These are phyloP conservation scores for Tylopilus plumbeoviolaceoides DNA, from an alignment of 768 basidiomycete genomes.

Conservation along the genomic window DNA sequence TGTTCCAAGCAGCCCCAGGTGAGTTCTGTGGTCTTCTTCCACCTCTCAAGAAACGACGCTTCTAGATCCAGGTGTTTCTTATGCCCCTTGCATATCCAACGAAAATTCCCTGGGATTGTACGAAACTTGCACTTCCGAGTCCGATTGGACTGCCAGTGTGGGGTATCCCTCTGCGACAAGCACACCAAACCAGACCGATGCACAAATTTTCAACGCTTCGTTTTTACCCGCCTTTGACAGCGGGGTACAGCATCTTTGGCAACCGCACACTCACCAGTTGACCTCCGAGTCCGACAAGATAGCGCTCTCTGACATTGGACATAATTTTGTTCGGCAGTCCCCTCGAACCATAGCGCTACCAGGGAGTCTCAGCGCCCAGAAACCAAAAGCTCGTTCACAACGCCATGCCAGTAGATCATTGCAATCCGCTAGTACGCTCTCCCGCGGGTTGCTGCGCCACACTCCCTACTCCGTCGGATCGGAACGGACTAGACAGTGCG, in stretches of 20 bases:
- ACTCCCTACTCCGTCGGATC: constrained; percentile 5
- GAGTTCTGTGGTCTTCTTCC: background rate
- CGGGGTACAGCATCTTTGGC: background rate
- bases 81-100: background rate
- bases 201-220: background rate
- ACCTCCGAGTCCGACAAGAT: background rate
- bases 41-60: background rate
- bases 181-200: background rate
- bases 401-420: background rate
- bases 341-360: background rate
- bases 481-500: background rate
- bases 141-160: background rate
- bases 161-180: background rate
- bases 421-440: no score
- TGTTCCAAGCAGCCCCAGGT: background rate
- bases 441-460: background rate
- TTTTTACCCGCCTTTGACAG: background rate
- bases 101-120: constrained; percentile 3
- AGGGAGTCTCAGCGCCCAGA: background rate
- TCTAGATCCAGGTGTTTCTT: background rate
- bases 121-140: background rate
- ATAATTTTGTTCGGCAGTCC: no score
- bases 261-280: background rate
- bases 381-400: background rate
- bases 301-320: background rate